A percentile compares a stretch with the other conserved stretches of the same genome.
Evolutionary conservation across 2,329 filamentous ascomycete genomes (phyloP).

Genomic region (Cercospora sp.): DNA sequence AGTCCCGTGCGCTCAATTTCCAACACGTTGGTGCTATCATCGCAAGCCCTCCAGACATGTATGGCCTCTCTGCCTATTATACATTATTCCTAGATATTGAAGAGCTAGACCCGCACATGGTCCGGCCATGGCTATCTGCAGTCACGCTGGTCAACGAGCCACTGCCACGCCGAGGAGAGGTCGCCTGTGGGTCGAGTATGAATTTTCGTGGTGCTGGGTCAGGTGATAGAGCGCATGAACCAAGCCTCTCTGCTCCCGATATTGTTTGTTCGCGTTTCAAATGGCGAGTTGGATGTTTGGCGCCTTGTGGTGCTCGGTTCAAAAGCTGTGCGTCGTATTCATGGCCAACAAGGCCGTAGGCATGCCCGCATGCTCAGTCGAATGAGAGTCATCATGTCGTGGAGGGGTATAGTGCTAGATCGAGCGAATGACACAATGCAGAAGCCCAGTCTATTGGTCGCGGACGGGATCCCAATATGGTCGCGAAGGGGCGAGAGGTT

Average conservation of each 20-base stretch:
- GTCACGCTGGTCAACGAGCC: neutral
- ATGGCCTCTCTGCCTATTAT: neutral
- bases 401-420: neutral
- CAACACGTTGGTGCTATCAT: neutral
- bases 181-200: neutral
- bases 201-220: neutral
- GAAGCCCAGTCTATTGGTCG: constrained; percentile 4
- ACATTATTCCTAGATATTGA: neutral
- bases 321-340: neutral
- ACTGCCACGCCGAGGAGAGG: neutral
- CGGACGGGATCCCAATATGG: constrained; percentile 24
- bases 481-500: neutral
- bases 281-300: neutral
- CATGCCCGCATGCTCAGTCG: neutral
- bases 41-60: neutral
- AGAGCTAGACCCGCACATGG: neutral
- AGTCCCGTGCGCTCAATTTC: neutral
- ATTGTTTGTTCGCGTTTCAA: neutral
- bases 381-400: neutral
- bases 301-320: neutral
- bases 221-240: neutral
- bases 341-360: neutral
- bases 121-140: neutral
- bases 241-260: neutral
- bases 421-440: neutral